Percentiles rank a stretch among this genome's conserved stretches.
These are phyloP conservation scores for Aurinia saxatilis DNA, from an alignment of 345 rosid species.

Conservation along the genomic window DNA sequence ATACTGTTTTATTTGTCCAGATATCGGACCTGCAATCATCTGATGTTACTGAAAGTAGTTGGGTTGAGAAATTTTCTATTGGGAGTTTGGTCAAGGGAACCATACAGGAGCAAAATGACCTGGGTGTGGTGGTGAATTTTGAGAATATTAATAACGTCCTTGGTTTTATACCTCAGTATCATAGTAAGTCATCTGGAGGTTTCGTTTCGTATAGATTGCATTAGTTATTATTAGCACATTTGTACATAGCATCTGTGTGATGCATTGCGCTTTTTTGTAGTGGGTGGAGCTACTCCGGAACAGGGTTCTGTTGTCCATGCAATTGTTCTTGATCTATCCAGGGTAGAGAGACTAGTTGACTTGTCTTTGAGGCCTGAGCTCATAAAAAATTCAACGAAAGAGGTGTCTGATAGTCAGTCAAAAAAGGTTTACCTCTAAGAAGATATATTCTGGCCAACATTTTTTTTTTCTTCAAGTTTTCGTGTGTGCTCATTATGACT, in stretches of 20 bases:
- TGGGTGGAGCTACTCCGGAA: conserved; percentile 47
- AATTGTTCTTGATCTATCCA: conserved; percentile 76
- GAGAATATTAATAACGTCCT: conserved; percentile 49
- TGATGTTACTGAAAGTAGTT: conserved; percentile 40
- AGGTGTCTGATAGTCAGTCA: conserved; percentile 33
- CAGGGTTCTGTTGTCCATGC: conserved; percentile 62
- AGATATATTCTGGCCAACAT: background rate
- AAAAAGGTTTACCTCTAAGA: conserved; percentile 48
- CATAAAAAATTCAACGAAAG: conserved; percentile 31
- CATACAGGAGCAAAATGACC: conserved; percentile 65
- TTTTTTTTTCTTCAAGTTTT: conserved; percentile 1
- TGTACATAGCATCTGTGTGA: background rate
- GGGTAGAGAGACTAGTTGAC: conserved; percentile 75
- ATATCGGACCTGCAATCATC: conserved; percentile 58
- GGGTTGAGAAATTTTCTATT: conserved; percentile 68
- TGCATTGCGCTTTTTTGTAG: conserved; percentile 35
- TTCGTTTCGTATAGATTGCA: background rate
- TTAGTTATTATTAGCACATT: background rate
- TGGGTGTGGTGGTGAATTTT: conserved; percentile 75
- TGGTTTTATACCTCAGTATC: conserved; percentile 77
- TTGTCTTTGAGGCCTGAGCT: conserved; percentile 77
- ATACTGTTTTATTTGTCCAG: conserved; percentile 35
- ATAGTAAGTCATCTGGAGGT: conserved; percentile 45
- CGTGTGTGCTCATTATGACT: conserved; percentile 2
- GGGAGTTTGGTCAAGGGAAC: conserved; percentile 69